Conservation (phyloP, 306 rosid genomes). For the Cotoneaster glaucophyllus region DNA sequence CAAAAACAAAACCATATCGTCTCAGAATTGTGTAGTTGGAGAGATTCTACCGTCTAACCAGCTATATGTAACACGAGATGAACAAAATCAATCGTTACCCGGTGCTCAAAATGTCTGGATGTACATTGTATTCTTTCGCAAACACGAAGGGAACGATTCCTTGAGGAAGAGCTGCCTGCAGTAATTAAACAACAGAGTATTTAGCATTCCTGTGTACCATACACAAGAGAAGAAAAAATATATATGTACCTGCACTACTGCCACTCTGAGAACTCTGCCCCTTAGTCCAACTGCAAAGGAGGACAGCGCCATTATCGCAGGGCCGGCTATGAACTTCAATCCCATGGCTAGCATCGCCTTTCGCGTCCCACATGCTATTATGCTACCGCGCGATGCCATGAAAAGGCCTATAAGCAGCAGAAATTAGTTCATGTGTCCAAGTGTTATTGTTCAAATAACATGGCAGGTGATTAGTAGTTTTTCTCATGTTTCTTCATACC, state of each 20-base stretch:
- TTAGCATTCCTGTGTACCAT: not conserved
- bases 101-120: slow-evolving; percentile 78
- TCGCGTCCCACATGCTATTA: slow-evolving; percentile 65
- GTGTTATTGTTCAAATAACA: not conserved
- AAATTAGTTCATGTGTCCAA: not conserved
- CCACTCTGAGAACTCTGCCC: slow-evolving; percentile 48
- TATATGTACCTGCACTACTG: slow-evolving; percentile 65
- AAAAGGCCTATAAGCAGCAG: slow-evolving; percentile 35
- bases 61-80: too few species aligned
- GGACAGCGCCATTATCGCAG: slow-evolving; percentile 73
- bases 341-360: slow-evolving; percentile 61
- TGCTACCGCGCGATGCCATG: slow-evolving; percentile 72
- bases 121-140: slow-evolving; percentile 75
- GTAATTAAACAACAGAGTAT: not conserved
- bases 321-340: slow-evolving; percentile 71
- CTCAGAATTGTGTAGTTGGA: not conserved
- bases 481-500: slow-evolving; percentile 38
- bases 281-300: slow-evolving; percentile 60
- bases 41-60: too few species aligned
- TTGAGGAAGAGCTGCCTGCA: slow-evolving; percentile 94
- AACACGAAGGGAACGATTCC: slow-evolving; percentile 97
- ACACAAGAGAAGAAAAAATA: not conserved
- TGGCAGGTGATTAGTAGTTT: not conserved
- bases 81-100: slow-evolving; percentile 43
- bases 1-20: slow-evolving; percentile 6